Conservation (phyloP, 1,284 basidiomycete species). For the Microbotryum lychnidis-dioicae region DNA sequence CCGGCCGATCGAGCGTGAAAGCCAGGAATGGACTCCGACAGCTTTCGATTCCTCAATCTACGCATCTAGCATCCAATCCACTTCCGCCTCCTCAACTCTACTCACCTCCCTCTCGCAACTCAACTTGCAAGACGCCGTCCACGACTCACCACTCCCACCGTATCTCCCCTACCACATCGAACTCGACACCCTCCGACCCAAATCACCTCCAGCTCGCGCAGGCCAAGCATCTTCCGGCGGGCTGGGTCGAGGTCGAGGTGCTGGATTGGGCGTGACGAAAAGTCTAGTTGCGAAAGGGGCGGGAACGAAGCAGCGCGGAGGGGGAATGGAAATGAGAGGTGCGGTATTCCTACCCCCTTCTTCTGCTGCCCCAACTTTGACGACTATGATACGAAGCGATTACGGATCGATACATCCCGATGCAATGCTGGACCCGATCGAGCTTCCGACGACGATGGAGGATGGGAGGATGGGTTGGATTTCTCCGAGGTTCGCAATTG, state of each 20-base stretch:
- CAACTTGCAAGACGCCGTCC: slow-evolving; percentile 4
- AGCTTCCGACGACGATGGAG: not conserved
- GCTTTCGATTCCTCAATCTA: no score
- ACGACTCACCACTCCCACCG: slow-evolving; percentile 31
- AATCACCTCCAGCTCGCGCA: slow-evolving; percentile 56
- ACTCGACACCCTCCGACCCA: slow-evolving; percentile 76
- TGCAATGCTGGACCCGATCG: not conserved
- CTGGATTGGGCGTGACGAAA: slow-evolving; percentile 31
- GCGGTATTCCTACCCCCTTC: slow-evolving; percentile 10
- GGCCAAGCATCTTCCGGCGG: slow-evolving; percentile 35
- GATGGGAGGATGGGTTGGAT: no score
- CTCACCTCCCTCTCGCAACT: slow-evolving; percentile 21
- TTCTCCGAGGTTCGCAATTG: not conserved
- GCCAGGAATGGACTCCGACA: slow-evolving; percentile 41
- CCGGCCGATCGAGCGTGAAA: slow-evolving; percentile 45
- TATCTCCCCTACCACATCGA: slow-evolving; percentile 43
- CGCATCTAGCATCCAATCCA: slow-evolving; percentile 17
- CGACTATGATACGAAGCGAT: no score
- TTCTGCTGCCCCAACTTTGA: not conserved
- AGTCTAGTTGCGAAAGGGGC: slow-evolving; percentile 19
- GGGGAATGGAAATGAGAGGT: slow-evolving; percentile 18
- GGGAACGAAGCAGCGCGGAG: slow-evolving; percentile 9
- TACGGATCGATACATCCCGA: not conserved
- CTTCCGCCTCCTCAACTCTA: slow-evolving; percentile 44
- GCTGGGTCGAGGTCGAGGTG: slow-evolving; percentile 35